These are phyloP conservation scores for Kodamaea leandrae DNA, from an alignment of 805 yeast species.

Conservation along the genomic window DNA sequence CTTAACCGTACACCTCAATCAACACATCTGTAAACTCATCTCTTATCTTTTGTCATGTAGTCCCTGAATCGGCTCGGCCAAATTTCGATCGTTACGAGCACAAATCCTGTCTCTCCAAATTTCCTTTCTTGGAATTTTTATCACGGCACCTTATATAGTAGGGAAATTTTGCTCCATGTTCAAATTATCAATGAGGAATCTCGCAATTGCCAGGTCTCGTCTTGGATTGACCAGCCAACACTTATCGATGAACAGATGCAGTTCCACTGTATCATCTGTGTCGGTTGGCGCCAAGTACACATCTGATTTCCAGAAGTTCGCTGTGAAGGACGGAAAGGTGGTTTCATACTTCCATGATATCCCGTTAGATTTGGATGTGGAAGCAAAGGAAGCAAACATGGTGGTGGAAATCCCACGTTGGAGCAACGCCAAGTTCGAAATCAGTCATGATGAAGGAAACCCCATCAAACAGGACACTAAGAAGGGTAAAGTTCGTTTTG, in stretches of 20 bases:
- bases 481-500: slow-evolving; percentile 72
- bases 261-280: slow-evolving; percentile 9
- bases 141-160: neutral
- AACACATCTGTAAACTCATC: no score
- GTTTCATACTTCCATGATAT: slow-evolving; percentile 74
- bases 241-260: slow-evolving; percentile 12
- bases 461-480: slow-evolving; percentile 81
- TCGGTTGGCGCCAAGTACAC: slow-evolving; percentile 35
- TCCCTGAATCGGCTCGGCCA: no score
- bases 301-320: slow-evolving; percentile 42
- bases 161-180: neutral
- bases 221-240: slow-evolving; percentile 14
- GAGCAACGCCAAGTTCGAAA: slow-evolving; percentile 83
- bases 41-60: neutral
- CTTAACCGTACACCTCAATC: no score
- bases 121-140: neutral
- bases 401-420: slow-evolving; percentile 55
- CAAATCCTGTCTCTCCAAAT: no score
- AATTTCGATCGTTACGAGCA: no score
- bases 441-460: slow-evolving; percentile 55
- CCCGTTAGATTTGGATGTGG: slow-evolving; percentile 51
- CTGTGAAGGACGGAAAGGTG: slow-evolving; percentile 39
- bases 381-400: slow-evolving; percentile 42
- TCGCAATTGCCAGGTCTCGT: slow-evolving; percentile 11
- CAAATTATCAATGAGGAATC: neutral